Evolutionary conservation across 495 filamentous ascomycete genomes (phyloP).

Genomic region (Neurospora sp.): DNA sequence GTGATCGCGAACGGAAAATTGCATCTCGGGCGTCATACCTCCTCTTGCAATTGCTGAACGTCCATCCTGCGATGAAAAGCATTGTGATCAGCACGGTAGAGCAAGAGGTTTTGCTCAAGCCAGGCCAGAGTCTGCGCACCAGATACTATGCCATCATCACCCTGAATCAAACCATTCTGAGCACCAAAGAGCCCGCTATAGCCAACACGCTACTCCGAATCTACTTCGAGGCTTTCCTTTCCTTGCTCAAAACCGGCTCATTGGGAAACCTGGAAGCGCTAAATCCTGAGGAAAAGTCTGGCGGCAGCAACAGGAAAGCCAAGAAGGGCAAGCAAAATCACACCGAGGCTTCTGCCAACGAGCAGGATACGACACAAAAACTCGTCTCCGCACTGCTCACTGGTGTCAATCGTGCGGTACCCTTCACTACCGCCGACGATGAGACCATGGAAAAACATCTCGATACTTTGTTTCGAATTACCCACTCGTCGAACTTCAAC

Average conservation of each 20-base stretch:
- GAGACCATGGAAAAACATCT: constrained; percentile 75
- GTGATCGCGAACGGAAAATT: constrained; percentile 88
- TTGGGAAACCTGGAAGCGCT: constrained; percentile 14
- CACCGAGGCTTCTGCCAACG: constrained; percentile 23
- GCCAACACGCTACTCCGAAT: constrained; percentile 73
- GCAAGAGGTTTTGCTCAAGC: constrained; percentile 73
- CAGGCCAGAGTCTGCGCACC: constrained; percentile 75
- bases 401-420: constrained; percentile 90
- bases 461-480: constrained; percentile 87
- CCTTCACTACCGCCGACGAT: constrained; percentile 75
- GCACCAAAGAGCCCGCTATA: constrained; percentile 68
- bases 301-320: constrained; percentile 3
- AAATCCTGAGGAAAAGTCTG: constrained; percentile 14
- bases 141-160: constrained; percentile 96
- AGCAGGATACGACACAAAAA: constrained; percentile 63
- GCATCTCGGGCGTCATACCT: constrained; percentile 85
- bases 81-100: constrained; percentile 77
- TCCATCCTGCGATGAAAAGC: constrained; percentile 87
- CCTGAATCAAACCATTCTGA: constrained; percentile 89
- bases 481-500: constrained; percentile 97
- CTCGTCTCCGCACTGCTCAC: constrained; percentile 81
- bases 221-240: constrained; percentile 80
- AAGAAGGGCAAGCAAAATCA: constrained; percentile 11
- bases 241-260: constrained; percentile 51
- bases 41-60: constrained; percentile 74